phyloP scores from a whole-genome alignment of 108 stramenopile species.

The Conticribra weissflogii region DNA sequence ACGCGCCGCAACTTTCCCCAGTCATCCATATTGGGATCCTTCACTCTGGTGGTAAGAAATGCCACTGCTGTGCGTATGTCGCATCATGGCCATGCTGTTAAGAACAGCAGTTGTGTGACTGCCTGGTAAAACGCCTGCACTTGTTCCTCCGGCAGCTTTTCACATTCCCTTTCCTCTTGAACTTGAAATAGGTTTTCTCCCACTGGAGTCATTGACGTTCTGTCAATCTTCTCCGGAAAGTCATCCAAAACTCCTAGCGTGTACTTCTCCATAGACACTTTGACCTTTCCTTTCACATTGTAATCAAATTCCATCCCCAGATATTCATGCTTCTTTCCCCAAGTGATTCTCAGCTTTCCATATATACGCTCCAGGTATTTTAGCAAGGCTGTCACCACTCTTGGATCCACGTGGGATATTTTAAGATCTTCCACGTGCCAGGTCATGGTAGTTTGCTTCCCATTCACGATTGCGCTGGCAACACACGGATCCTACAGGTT shows the following conservation, averaged over 20 bases:
- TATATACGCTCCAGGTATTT: neutral
- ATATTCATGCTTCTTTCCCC: neutral
- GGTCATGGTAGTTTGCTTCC: neutral
- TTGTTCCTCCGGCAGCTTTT: neutral
- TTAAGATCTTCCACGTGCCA: neutral
- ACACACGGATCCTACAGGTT: neutral
- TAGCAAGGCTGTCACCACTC: neutral
- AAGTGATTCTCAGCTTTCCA: neutral
- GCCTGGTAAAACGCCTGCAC: neutral
- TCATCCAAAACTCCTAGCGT: neutral
- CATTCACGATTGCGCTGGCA: neutral
- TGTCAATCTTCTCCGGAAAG: neutral
- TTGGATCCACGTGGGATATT: neutral
- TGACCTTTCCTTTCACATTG: neutral
- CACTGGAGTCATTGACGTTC: neutral
- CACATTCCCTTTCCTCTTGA: neutral
- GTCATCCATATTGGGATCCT: neutral
- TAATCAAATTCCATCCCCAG: neutral
- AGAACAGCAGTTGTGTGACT: neutral
- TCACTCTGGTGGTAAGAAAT: constrained; percentile 3
- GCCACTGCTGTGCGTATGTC: neutral
- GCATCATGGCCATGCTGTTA: neutral
- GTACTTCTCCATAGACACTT: neutral
- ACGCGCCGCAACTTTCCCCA: neutral
- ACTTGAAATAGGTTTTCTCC: neutral